Base-by-base conservation (phyloP, 1,139 yeast genomes). In the Hansenula sp. region DNA sequence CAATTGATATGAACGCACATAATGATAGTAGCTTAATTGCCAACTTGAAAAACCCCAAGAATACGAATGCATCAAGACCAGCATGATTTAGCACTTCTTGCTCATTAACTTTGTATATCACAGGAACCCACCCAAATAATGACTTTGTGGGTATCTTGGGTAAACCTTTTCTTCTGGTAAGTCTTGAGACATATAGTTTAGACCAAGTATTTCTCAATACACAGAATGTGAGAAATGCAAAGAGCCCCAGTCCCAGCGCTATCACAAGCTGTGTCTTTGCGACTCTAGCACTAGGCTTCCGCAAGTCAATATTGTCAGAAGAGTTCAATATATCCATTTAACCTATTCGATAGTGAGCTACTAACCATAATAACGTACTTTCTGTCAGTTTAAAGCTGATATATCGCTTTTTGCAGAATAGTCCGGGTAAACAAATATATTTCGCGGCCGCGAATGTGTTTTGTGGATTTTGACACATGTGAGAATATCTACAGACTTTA, bases 1-100 rank as follows among this genome's bases (percentile, higher is more conserved):
- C 66, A 19, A 82, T 57, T 2, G 92, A 90, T 41, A 84, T 71
- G 2, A 82, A 47, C 2, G 83, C 69, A 55, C 86, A 75, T 1
- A 74, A 64, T 7, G 73, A 60, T 24, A 87, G 65, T 29, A 82
- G 71, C 54, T 75, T 75, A 43, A 86, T 82, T 30, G 89, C 77
- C 81, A 85, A 82, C 48, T 78, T 75, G 69, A 87, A 88, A 60
- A 87, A 87, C 14, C 85, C 82, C 24, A 87, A 65, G 54, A 82
- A 87, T 40, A 80, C 86, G 50, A 72, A 79, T 0, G 86, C 82
- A 55, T 80, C 87, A 20, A 80, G 58, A 0, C 87, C 87, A 4
- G 83, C 82, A 41, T 77, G 76, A 36, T 78, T 79, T 38, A 80
- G 56, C 4, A 80, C 69, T 48, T 79, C 81, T 13, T 33, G 20